Base-by-base conservation (phyloP, 768 basidiomycete genomes). In the Tephrocybe sp. region DNA sequence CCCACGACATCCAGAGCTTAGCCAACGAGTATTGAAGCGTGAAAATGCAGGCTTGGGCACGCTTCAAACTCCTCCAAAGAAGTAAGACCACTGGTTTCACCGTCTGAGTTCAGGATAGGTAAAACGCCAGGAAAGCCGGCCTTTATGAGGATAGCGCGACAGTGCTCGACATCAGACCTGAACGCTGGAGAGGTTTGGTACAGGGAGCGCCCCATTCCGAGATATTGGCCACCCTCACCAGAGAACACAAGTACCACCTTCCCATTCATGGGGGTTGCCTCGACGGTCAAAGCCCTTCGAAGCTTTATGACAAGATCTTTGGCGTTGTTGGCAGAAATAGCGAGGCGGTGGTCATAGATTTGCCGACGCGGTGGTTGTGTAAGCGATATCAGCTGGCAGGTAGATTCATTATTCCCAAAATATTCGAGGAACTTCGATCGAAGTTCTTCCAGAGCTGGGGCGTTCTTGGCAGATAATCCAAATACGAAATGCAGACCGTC, bases 201-300 rank as follows among this genome's bases (percentile, higher is more conserved):
- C 13, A 89, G 72, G 0, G 64, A 61, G 24, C 64, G 50, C 0
- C 83, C 86, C 86, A 88, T 88, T 5, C 80, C 77, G 15, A 70
- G 59, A 65, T 84, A 83, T 53, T 88, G 85, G 25, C 77, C 70
- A 31, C 86, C 88, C 59, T 88, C 84, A 7, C 88, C 88, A 15
- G 86, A 83, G 62, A 87, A 88, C 3, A 88, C 81, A 56, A 89
- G 87, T 4, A 80, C 72, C 1, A 77, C 70, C 3, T 69, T 65
- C n/a, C 60, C 54, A 1, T 49, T 25, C 13, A 64, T 56, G n/a
- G 58, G 52, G 19, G 64, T 43, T 13, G 55, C 60, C 34, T 69
- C 62, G 16, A 67, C 59, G 19, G 71, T 57, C 3, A 66, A 45
- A 6, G 77, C 69, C 0, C 54, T 55, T 4, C 51, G 55, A 7